These are phyloP conservation scores for Magnaporthiopsis incrustans DNA, from an alignment of 2,329 filamentous ascomycete species.

Conservation along the genomic window DNA sequence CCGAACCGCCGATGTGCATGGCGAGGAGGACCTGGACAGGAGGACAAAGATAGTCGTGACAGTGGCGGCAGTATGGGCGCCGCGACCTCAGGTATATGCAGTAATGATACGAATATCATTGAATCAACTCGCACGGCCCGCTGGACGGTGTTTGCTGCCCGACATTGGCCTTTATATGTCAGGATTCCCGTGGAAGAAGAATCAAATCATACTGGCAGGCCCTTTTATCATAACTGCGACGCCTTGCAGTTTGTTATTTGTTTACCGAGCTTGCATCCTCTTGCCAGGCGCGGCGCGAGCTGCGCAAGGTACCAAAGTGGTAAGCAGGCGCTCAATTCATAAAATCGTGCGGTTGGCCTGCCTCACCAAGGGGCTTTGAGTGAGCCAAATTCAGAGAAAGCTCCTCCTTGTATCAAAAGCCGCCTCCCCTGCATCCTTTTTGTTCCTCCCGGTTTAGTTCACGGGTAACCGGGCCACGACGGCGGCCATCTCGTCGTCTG, in stretches of 20 bases:
- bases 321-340: neutral
- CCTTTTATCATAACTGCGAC: neutral
- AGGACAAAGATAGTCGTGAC: neutral
- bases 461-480: conserved; percentile 77
- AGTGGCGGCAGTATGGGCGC: no score
- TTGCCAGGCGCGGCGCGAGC: no score
- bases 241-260: neutral
- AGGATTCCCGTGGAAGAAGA: neutral
- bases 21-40: neutral
- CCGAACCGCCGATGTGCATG: neutral
- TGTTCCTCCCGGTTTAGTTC: conserved; percentile 35
- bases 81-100: neutral
- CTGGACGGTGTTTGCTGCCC: neutral
- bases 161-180: neutral
- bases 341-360: neutral
- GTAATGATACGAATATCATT: neutral
- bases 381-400: neutral
- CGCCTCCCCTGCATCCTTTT: neutral
- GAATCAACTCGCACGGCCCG: neutral
- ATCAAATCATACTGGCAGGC: neutral
- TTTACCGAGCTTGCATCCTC: no score
- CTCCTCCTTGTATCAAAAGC: neutral
- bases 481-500: conserved; percentile 90
- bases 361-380: neutral
- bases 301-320: no score